Conservation (phyloP, 768 basidiomycete species). For the Ramaria sp. region DNA sequence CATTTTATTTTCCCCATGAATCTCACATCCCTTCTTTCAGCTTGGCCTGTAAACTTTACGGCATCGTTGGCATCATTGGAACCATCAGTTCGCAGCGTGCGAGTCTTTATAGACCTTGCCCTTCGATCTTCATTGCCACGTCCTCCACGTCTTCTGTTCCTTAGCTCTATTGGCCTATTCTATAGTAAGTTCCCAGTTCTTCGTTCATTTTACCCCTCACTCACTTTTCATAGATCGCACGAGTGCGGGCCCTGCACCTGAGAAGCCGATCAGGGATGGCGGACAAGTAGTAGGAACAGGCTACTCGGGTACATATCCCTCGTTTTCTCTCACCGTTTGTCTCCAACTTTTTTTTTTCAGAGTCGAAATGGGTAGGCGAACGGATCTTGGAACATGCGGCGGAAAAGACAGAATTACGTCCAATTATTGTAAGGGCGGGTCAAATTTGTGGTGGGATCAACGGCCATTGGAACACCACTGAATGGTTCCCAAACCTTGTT, state of each 20-base stretch:
- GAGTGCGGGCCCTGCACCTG: not conserved
- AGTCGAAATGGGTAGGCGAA: conserved; percentile 33
- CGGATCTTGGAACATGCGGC: conserved; percentile 26
- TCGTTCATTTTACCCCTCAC: not conserved
- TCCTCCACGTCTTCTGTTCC: conserved; percentile 23
- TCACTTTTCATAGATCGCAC: not conserved
- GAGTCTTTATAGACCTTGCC: conserved; percentile 25
- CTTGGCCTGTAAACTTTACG: conserved; percentile 15
- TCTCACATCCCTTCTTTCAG: not conserved
- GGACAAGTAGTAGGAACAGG: conserved; percentile 7
- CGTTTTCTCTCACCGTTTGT: not conserved
- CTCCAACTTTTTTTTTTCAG: not conserved
- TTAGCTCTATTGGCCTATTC: conserved; percentile 23
- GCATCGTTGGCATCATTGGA: conserved; percentile 12
- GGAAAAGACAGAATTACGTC: conserved; percentile 18
- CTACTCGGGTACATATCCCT: not conserved
- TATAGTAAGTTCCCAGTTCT: conserved; percentile 16
- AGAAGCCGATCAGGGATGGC: not conserved
- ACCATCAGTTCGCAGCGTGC: conserved; percentile 17
- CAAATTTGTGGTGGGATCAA: conserved; percentile 30
- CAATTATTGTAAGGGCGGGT: conserved; percentile 30
- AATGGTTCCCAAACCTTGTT: conserved; percentile 28
- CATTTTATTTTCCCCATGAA: conserved; percentile 21
- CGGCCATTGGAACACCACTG: conserved; percentile 27
- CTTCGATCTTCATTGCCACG: conserved; percentile 16